Base-by-base conservation (phyloP, 306 rosid genomes). In the Rosa persica region DNA sequence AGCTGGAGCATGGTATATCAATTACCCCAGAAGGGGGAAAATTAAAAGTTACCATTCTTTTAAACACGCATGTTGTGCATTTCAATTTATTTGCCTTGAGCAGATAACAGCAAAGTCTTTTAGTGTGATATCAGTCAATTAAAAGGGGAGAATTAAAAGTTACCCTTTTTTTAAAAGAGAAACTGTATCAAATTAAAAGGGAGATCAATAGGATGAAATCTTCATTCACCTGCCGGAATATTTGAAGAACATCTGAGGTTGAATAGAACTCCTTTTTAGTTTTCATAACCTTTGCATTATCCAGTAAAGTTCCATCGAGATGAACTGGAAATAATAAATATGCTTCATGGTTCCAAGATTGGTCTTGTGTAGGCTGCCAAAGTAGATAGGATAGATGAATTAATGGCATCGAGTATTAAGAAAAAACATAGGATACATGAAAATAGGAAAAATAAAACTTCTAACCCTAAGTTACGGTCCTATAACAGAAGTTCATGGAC, bases 311-410 rank as follows among this genome's bases (percentile, higher is more conserved):
- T 85, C 98, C 99, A 75, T 93, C 99, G 89, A 96, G 84, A 86
- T 93, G 99, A 88, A 96, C 97, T 62, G 99, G 98, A 91, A 96
- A 96, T 77, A 96, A 80, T 79, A 96, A 83, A 84, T 91, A 96
- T 5, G 98, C 99, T 86, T 96, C 99, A 86, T 93, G 94, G 83
- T 76, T 89, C 99, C 97, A 90, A 77, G 99, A 89, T 73, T 86
- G 80, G 86, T 91, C 98, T 83, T 76, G 93, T 65, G 98, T 87
- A 81, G 92, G 82, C 99, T 96, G 90, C 69, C 73, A 74, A 83
- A 78, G 75, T 34, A 58, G 61, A 67, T 67, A 65, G 44, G 65
- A 78, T 47, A 81, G 57, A 75, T 76, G 19, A 58, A 47, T 48
- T 40, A 23, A 60, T 17, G 51, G 58, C 27, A 65, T 2, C 9